Conservation (phyloP, 2,329 filamentous ascomycete species). For the Rugonectria rugulosa region DNA sequence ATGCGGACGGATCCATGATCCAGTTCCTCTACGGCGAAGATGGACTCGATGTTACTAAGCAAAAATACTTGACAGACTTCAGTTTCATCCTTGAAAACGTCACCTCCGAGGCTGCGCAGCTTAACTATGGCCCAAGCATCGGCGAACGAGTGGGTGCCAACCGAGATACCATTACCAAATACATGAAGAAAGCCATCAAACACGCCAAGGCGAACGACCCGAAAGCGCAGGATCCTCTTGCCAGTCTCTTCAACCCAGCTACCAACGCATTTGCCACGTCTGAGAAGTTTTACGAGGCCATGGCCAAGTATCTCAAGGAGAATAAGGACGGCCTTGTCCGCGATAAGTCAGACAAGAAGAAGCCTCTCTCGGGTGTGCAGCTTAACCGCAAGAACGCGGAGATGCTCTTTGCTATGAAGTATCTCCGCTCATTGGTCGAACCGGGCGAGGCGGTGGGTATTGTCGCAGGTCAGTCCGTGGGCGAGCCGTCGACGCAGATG, state of each 20-base stretch:
- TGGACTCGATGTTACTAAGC: slow-evolving; percentile 91
- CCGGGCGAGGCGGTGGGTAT: slow-evolving; percentile 97
- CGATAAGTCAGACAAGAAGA: slow-evolving; percentile 51
- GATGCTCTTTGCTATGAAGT: slow-evolving; percentile 88
- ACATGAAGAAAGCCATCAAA: slow-evolving; percentile 84
- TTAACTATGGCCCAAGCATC: slow-evolving; percentile 68
- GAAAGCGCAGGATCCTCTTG: slow-evolving; percentile 77
- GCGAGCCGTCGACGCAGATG: slow-evolving; percentile 99
- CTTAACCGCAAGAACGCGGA: slow-evolving; percentile 78
- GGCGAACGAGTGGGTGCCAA: slow-evolving; percentile 56
- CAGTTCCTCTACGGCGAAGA: slow-evolving; percentile 98
- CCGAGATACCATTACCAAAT: slow-evolving; percentile 71
- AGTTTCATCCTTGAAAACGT: slow-evolving; percentile 90
- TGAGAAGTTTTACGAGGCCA: slow-evolving; percentile 79
- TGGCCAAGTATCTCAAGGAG: slow-evolving; percentile 78
- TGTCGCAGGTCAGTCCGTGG: slow-evolving; percentile 94
- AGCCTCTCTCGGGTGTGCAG: slow-evolving; percentile 45
- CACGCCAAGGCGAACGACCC: slow-evolving; percentile 64
- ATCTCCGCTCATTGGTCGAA: slow-evolving; percentile 89
- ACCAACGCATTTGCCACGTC: slow-evolving; percentile 86
- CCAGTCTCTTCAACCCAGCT: slow-evolving; percentile 76
- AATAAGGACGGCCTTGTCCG: slow-evolving; percentile 71
- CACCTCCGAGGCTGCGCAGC: slow-evolving; percentile 77
- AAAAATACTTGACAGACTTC: slow-evolving; percentile 90
- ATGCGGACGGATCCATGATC: slow-evolving; percentile 90